Evolutionary conservation across 176 grass and related monocot genomes (phyloP).

Genomic region (Phyllostachys edulis): DNA sequence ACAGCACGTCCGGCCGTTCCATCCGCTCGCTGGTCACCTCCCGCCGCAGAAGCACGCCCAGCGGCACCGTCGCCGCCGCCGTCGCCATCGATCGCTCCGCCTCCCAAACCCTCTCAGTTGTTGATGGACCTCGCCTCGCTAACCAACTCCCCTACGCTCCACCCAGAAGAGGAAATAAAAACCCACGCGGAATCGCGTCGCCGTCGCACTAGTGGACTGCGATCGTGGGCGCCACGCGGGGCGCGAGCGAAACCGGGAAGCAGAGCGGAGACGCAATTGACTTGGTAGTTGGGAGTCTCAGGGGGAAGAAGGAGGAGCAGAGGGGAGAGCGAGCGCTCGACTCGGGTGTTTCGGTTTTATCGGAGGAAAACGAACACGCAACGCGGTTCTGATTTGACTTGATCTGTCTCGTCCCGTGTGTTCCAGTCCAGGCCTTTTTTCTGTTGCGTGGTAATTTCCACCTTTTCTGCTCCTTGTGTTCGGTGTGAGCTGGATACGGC

Average conservation of each 20-base stretch:
- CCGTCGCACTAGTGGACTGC: neutral
- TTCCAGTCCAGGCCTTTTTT: neutral
- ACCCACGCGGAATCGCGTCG: neutral
- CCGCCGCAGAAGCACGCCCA: slow-evolving; percentile 81
- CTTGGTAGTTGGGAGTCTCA: neutral
- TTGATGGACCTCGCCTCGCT: neutral
- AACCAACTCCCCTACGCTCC: neutral
- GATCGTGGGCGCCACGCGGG: slow-evolving; percentile 38
- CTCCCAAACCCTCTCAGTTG: neutral
- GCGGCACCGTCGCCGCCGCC: slow-evolving; percentile 51
- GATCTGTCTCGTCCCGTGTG: neutral
- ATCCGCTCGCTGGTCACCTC: slow-evolving; percentile 89
- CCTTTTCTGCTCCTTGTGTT: neutral
- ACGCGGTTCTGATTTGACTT: slow-evolving; percentile 9
- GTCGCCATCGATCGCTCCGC: neutral
- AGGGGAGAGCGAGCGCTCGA: neutral
- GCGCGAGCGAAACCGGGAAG: neutral
- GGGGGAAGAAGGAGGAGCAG: neutral
- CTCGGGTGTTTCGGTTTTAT: slow-evolving; percentile 33
- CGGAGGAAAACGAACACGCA: neutral
- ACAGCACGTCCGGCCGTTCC: slow-evolving; percentile 75
- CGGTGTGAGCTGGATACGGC: slow-evolving; percentile 7
- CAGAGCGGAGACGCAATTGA: neutral
- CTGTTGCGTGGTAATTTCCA: neutral
- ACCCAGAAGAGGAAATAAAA: neutral